phyloP scores from a whole-genome alignment of 2,329 filamentous ascomycete species.

The Alternaria alternata region DNA sequence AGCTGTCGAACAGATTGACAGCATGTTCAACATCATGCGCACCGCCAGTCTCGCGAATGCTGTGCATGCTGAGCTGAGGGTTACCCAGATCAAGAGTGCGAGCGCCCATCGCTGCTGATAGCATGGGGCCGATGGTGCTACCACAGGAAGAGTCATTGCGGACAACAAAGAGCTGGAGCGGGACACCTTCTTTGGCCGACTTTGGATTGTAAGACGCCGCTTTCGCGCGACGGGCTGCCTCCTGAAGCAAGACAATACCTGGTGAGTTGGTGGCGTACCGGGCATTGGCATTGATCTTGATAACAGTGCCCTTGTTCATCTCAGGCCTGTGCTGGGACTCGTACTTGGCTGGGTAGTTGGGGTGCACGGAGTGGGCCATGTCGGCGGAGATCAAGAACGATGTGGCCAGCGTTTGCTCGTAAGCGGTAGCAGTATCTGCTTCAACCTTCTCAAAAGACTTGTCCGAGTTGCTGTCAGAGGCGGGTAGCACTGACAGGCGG shows the following conservation, averaged over 20 bases:
- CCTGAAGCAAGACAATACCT: slow-evolving; percentile 90
- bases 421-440: slow-evolving; percentile 74
- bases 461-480: slow-evolving; percentile 65
- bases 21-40: slow-evolving; percentile 87
- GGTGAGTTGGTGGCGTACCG: slow-evolving; percentile 96
- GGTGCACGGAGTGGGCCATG: slow-evolving; percentile 96
- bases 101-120: slow-evolving; percentile 84
- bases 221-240: slow-evolving; percentile 73
- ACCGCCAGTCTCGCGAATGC: slow-evolving; percentile 91
- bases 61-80: slow-evolving; percentile 95
- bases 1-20: slow-evolving; percentile 84
- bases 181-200: slow-evolving; percentile 70
- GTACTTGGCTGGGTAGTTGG: slow-evolving; percentile 93
- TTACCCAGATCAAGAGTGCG: slow-evolving; percentile 93
- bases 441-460: slow-evolving; percentile 71
- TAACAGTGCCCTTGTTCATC: slow-evolving; percentile 95
- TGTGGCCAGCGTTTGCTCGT: slow-evolving; percentile 88
- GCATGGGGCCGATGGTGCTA: slow-evolving; percentile 97
- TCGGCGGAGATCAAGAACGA: slow-evolving; percentile 96
- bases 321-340: slow-evolving; percentile 88
- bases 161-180: slow-evolving; percentile 94
- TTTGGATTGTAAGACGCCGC: slow-evolving; percentile 53
- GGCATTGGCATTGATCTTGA: slow-evolving; percentile 98
- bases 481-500: slow-evolving; percentile 81
- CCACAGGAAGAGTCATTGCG: slow-evolving; percentile 95